phyloP scores from a whole-genome alignment of 106 monocot species.

The Dactylorhiza incarnata region DNA sequence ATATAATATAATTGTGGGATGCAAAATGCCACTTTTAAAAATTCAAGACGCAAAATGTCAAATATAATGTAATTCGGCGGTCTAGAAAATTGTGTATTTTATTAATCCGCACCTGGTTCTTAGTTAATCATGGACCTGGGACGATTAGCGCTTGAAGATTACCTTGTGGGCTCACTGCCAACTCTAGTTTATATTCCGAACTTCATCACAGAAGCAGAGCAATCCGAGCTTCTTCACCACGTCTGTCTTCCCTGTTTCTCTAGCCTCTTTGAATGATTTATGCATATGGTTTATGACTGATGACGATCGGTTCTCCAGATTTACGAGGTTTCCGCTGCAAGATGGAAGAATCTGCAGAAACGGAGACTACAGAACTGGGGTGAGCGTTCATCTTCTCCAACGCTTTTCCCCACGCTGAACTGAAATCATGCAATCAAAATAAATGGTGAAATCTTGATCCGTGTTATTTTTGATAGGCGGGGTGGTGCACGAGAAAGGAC shows the following conservation, averaged over 20 bases:
- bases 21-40: too few relatives aligned
- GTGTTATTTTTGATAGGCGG: constrained; percentile 43
- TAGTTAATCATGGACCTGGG: neutral
- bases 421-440: neutral
- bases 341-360: constrained; percentile 90
- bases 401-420: neutral
- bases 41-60: too few relatives aligned
- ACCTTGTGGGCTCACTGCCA: constrained; percentile 36
- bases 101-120: too few relatives aligned
- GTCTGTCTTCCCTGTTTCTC: constrained; percentile 11
- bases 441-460: neutral
- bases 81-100: too few relatives aligned
- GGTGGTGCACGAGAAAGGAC: constrained; percentile 94
- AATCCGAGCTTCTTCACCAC: constrained; percentile 63
- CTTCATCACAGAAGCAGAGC: constrained; percentile 58
- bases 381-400: constrained; percentile 13
- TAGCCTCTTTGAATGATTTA: neutral
- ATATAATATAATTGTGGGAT: too few relatives aligned
- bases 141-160: constrained; percentile 17
- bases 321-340: constrained; percentile 54
- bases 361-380: constrained; percentile 97
- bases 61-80: too few relatives aligned
- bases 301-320: constrained; percentile 30
- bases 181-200: constrained; percentile 65
- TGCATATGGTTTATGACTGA: neutral